Base-by-base conservation (phyloP, 176 grass and related monocot genomes). In the Typha latifolia region DNA sequence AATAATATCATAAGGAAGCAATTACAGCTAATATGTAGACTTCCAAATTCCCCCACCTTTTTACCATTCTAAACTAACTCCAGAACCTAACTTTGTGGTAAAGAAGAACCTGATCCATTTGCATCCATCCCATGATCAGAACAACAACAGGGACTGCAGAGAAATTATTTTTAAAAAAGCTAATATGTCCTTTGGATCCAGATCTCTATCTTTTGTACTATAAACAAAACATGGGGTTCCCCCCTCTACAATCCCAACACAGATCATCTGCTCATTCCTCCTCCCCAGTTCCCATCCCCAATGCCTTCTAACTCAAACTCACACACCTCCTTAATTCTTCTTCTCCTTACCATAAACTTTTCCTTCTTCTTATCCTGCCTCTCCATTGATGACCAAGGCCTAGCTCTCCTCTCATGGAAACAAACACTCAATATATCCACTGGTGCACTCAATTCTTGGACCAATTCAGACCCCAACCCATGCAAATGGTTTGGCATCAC, bases 161-260 rank as follows among this genome's bases (percentile, higher is more conserved):
- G 6, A 61, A 6, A 62, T 37, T n/a, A 62, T 31, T 47, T 43
- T 48, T 78, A 73, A 74, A 75, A 61, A 63, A 73, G 66, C 47
- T 77, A 73, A 55, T 24, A 63, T 69, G 55, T 78, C 69, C 47
- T 78, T 80, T 65, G 75, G 93, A 97, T 91, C 93, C 85, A 97
- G 88, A 97, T 97, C 93, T 97, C 83, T 22, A 72, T 16, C 71
- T 73, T 86, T 84, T 81, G 62, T 61, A 21, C 76, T 91, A 97
- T 97, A 92, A 97, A 97, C 93, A 92, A 97, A 92, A 86, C 31
- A 74, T 80, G 76, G 88, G 82, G 80, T 86, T 83, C 68, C 80
- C 83, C 62, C 64, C 85, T 89, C 82, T 70, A 69, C 88, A 78
- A 86, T 89, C 85, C 88, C 85, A 89, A 91, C 83, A 85, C 72